These are phyloP conservation scores for Sugiyamaella marilandica DNA, from an alignment of 805 yeast species.

Conservation along the genomic window DNA sequence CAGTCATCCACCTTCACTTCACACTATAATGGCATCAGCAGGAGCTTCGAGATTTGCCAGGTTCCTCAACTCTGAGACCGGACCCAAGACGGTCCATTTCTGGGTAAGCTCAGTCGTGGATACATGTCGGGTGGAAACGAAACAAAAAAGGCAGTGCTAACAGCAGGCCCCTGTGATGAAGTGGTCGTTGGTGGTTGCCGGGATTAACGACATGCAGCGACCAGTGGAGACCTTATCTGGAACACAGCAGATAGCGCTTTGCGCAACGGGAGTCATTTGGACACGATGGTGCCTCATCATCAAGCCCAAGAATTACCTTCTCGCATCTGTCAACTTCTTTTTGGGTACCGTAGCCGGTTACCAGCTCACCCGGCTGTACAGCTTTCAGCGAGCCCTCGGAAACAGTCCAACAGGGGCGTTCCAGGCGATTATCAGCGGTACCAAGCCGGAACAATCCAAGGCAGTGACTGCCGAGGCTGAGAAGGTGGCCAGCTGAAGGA, in stretches of 20 bases:
- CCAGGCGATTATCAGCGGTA: conserved; percentile 55
- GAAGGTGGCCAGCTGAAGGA: neutral
- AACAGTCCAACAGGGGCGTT: conserved; percentile 55
- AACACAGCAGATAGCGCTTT: conserved; percentile 78
- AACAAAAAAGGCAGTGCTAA: conserved; percentile 15
- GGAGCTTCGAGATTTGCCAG: conserved; percentile 45
- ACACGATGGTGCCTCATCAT: conserved; percentile 97
- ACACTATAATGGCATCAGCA: conserved; percentile 17
- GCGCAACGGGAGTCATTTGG: conserved; percentile 94
- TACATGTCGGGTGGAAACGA: neutral
- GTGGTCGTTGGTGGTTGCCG: conserved; percentile 92
- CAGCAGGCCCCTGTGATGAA: conserved; percentile 27
- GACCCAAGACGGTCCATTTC: conserved; percentile 95
- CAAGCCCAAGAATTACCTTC: conserved; percentile 75
- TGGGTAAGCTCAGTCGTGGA: conserved; percentile 58
- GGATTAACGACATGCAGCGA: conserved; percentile 76
- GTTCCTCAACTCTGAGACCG: conserved; percentile 81
- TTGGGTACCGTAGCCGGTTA: conserved; percentile 83
- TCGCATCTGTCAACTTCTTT: conserved; percentile 93
- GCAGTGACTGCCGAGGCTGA: neutral
- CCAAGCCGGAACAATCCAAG: neutral
- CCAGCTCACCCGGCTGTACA: conserved; percentile 68
- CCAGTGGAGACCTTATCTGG: conserved; percentile 92
- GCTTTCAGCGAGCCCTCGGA: conserved; percentile 61
- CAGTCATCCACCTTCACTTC: neutral